Conservation (phyloP, 306 rosid genomes). For the Aeschynomene evenia region DNA sequence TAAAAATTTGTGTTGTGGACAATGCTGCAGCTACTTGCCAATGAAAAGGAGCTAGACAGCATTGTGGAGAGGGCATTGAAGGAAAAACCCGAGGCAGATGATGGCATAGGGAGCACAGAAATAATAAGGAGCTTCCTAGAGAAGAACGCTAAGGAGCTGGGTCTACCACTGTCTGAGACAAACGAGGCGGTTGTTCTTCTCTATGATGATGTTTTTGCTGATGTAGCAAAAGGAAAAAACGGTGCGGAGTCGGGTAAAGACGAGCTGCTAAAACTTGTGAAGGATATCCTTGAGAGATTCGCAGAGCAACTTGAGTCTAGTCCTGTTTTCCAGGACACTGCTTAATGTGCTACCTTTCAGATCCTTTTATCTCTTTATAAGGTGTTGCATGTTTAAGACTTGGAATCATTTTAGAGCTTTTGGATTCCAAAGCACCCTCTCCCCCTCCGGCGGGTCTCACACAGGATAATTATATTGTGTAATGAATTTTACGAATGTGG, state of each 20-base stretch:
- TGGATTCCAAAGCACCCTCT: constrained; percentile 16
- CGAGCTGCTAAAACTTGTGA: constrained; percentile 42
- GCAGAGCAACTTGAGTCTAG: constrained; percentile 75
- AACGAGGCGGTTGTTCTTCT: constrained; percentile 62
- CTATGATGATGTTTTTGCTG: constrained; percentile 70
- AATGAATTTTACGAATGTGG: constrained; percentile 13
- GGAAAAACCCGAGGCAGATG: constrained; percentile 47
- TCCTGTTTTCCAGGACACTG: constrained; percentile 66
- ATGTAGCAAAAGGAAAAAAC: constrained; percentile 39
- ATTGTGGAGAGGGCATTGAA: constrained; percentile 46
- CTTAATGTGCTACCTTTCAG: constrained; percentile 25
- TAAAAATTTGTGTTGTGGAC: constrained; percentile 25
- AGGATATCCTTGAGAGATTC: constrained; percentile 59
- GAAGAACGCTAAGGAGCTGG: constrained; percentile 56
- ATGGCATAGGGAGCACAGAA: constrained; percentile 36
- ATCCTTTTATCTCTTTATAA: neutral
- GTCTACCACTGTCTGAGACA: constrained; percentile 59
- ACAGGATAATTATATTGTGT: neutral
- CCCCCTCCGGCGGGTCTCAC: neutral
- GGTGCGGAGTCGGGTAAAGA: constrained; percentile 42
- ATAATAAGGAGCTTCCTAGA: constrained; percentile 60
- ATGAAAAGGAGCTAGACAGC: constrained; percentile 63
- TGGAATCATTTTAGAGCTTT: constrained; percentile 7
- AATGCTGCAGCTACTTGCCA: constrained; percentile 65
- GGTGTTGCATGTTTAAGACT: constrained; percentile 15